Conservation (phyloP, 371 early-diverging fungal genomes). For the Mortierella sp. region DNA sequence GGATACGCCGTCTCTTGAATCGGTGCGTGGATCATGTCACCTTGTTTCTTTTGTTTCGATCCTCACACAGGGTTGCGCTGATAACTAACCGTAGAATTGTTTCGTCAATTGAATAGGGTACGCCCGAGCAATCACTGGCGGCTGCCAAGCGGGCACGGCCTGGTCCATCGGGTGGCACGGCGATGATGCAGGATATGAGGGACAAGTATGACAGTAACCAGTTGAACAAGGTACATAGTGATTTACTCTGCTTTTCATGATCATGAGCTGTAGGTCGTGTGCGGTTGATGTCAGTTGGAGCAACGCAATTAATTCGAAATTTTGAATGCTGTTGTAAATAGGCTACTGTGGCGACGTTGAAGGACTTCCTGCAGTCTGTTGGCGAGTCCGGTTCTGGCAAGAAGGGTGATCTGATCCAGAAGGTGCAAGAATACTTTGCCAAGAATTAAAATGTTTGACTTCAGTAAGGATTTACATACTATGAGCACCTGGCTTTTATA, state of each 20-base stretch:
- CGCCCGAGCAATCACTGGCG: conserved; percentile 6
- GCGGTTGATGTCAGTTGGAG: neutral
- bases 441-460: neutral
- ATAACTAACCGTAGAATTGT: conserved; percentile 13
- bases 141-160: conserved; percentile 34
- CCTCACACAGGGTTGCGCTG: neutral
- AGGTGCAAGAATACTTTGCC: conserved; percentile 62
- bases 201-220: conserved; percentile 35
- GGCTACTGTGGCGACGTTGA: conserved; percentile 66
- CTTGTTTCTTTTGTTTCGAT: neutral
- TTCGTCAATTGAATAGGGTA: conserved; percentile 13
- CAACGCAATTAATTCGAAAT: neutral
- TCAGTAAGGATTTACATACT: too few species aligned
- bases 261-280: neutral
- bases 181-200: conserved; percentile 30
- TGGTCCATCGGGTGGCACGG: conserved; percentile 18
- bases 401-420: conserved; percentile 68
- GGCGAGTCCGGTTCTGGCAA: conserved; percentile 57
- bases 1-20: conserved; percentile 2
- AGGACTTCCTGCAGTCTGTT: conserved; percentile 62
- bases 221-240: conserved; percentile 39
- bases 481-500: too few species aligned
- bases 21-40: neutral
- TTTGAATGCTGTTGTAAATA: neutral
- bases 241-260: neutral